phyloP scores from a whole-genome alignment of 2,329 filamentous ascomycete genomes.

The Alternaria brassicae region DNA sequence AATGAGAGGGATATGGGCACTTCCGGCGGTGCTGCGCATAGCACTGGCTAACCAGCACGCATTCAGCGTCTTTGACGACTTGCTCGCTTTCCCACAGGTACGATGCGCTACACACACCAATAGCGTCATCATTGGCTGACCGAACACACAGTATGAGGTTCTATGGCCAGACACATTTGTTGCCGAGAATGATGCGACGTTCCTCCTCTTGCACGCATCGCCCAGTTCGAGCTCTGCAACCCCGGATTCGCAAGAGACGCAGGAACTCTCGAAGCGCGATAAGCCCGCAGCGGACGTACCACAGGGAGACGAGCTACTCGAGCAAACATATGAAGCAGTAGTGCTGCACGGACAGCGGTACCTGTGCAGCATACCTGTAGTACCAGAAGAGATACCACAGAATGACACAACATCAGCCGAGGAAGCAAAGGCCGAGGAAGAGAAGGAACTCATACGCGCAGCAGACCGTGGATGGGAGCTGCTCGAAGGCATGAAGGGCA shows the following conservation, averaged over 20 bases:
- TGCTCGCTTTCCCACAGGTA: constrained; percentile 87
- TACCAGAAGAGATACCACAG: constrained; percentile 61
- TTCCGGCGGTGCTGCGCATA: constrained; percentile 56
- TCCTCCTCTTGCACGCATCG: constrained; percentile 57
- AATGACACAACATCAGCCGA: constrained; percentile 72
- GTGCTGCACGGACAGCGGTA: constrained; percentile 73
- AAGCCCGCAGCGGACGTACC: constrained; percentile 25
- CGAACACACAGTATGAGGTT: constrained; percentile 72
- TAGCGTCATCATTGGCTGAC: constrained; percentile 15
- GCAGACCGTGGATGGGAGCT: constrained; percentile 81
- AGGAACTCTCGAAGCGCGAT: constrained; percentile 45
- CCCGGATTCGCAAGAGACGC: constrained; percentile 45
- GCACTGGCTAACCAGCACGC: constrained; percentile 62
- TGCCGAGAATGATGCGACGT: constrained; percentile 71
- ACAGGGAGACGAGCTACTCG: constrained; percentile 30
- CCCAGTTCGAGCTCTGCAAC: constrained; percentile 36
- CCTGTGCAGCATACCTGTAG: constrained; percentile 82
- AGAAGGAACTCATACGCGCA: constrained; percentile 79
- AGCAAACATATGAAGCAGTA: constrained; percentile 73
- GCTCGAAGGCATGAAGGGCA: constrained; percentile 75
- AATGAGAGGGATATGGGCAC: constrained; percentile 57
- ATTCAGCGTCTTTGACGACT: constrained; percentile 88
- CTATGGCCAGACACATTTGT: constrained; percentile 76
- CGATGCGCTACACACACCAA: constrained; percentile 25
- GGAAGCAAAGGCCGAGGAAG: constrained; percentile 74